phyloP scores from a whole-genome alignment of 495 filamentous ascomycete species.

The Neurospora cerealis region DNA sequence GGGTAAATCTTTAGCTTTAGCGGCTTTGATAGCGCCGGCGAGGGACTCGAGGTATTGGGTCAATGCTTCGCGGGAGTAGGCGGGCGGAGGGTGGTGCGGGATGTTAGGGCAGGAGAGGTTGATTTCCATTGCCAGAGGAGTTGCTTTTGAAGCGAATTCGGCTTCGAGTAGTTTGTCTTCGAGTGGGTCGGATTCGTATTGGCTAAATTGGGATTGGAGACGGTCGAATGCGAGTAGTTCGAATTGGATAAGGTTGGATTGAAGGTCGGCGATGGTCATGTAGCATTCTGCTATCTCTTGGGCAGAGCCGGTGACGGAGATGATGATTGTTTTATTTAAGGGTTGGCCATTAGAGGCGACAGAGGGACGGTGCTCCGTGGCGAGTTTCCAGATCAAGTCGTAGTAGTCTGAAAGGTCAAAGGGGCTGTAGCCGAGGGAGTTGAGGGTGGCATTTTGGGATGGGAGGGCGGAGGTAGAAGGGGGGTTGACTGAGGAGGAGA shows the following conservation, averaged over 20 bases:
- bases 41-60: slow-evolving; percentile 39
- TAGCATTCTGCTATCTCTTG: slow-evolving; percentile 40
- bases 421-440: slow-evolving; percentile 65
- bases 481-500: not conserved
- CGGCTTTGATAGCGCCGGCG: not conserved
- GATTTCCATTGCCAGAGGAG: slow-evolving; percentile 54
- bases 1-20: not conserved
- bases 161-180: too few relatives aligned
- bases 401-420: too few relatives aligned
- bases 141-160: too few relatives aligned
- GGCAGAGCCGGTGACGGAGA: slow-evolving; percentile 56
- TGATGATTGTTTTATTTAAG: slow-evolving; percentile 55
- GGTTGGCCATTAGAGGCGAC: too few relatives aligned
- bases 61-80: slow-evolving; percentile 43
- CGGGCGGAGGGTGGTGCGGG: slow-evolving; percentile 51
- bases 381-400: too few relatives aligned
- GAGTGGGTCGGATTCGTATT: too few relatives aligned
- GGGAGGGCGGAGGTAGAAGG: too few relatives aligned
- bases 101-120: slow-evolving; percentile 73
- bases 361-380: too few relatives aligned
- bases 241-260: too few relatives aligned
- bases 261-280: too few relatives aligned
- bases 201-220: too few relatives aligned
- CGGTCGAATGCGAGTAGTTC: too few relatives aligned
- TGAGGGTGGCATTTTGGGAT: slow-evolving; percentile 56